Evolutionary conservation across 2,329 filamentous ascomycete genomes (phyloP), one percentile per base, ranked within the genome.

Genomic region (Neopestalotiopsis rosae): DNA sequence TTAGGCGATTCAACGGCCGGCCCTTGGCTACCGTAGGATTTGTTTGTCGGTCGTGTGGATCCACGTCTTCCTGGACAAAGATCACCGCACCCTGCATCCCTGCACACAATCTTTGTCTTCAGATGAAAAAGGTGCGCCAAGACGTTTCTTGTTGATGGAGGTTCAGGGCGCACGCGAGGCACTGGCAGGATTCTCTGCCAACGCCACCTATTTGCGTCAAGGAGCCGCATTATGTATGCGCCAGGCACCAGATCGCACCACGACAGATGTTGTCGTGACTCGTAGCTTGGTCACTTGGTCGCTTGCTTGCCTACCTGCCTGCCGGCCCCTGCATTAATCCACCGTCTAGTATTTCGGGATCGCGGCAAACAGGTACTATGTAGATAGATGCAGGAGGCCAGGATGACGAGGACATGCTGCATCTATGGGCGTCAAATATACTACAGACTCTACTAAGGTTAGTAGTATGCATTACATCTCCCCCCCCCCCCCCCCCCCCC

Each of bases 111-210:
- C 24, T 34, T 63, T 10, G 40, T 38, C 52, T 67, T 67, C 65
- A 67, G 65, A 67, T 67, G 65, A 67, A 34, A 66, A 61, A 56
- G 65, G 52, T 42, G 24, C 49, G 65, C 65, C 65, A 59, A 67
- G 65, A 6, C 40, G 65, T 67, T 67, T 61, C 65, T 45, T 34
- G 49, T 67, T 67, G 56, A 67, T 67, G 49, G 24, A 24, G 40
- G 10, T 38, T 10, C 34, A 38, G 34, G 34, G 34, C 28, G 30
- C 24, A 28, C 3, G 24, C 24, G 24, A 28, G 24, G 24, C 24
- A 28, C 24, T 28, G 24, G 24, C 28, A 62, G 30, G 32, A 38
- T 14, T 9, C 20, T 62, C 20, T 40, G 34, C 13, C 57, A 24
- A 59, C 24, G 57, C 57, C 57, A 59, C 30, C 24, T 62, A 17